Evolutionary conservation across 192 early-diverging fungal species (phyloP), one percentile per base, ranked within the genome.

Genomic region (Gamsiella multidivaricata): DNA sequence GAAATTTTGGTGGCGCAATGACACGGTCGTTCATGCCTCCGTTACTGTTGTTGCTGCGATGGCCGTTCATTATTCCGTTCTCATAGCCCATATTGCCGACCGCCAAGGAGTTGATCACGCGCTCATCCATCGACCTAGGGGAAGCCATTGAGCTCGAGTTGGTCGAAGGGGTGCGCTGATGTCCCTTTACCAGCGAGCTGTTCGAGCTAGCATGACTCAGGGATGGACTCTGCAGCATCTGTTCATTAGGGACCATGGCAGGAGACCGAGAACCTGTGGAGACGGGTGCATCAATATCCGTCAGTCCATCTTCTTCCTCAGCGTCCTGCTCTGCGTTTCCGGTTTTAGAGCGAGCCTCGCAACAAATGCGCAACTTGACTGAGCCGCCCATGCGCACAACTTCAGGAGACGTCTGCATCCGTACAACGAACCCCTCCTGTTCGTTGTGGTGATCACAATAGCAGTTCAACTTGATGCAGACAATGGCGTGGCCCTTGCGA

Each of bases 381-480:
- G 74, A 78, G 3, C 74, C 74, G 52, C 74, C 74, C 47, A 63
- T 53, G 25, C 74, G 74, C 5, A 78, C 74, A 22, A 64, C 65
- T 49, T 78, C 74, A 10, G 74, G 65, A 2, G 31, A 51, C 0
- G 74, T 78, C 28, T 69, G 74, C 31, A 78, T 55, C 5, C 66
- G 58, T 11, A 78, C 74, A 1, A 78, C 54, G 31, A 78, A 78
- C 7, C 74, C 74, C 22, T 78, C 74, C 36, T 78, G 74, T n/a
- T 78, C 74, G 26, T 68, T 68, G 29, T 78, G 74, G 17, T 78
- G 74, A 41, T 78, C 74, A 37, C 74, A 78, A 39, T 78, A 78
- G 49, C 74, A 78, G 47, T 78, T 78, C 31, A 78, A 25, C 18
- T 78, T 78, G 61, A 78, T 78, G 32, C 74, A 78, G 36, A 78